These are phyloP conservation scores for Candida tunisiensis DNA, from an alignment of 1,139 yeast species.

Conservation along the genomic window DNA sequence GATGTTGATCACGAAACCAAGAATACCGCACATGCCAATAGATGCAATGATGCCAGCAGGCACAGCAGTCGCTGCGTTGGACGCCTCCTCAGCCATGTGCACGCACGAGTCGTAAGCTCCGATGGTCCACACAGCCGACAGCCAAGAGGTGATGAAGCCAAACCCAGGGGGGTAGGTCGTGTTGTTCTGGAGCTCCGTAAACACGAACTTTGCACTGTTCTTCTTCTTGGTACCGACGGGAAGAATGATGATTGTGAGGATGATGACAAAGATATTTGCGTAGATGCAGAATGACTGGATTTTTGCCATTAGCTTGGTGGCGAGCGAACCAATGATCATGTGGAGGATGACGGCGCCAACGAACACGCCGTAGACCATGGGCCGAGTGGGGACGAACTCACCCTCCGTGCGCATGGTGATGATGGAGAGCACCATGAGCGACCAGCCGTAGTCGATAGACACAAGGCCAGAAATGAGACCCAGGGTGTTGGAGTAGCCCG, in stretches of 20 bases:
- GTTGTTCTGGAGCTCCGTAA: conserved; percentile 34
- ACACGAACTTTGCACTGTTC: conserved; percentile 26
- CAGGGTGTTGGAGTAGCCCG: conserved; percentile 42
- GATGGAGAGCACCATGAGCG: conserved; percentile 34
- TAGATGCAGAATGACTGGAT: conserved; percentile 44
- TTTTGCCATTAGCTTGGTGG: conserved; percentile 35
- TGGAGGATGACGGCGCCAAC: conserved; percentile 33
- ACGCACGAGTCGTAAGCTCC: conserved; percentile 58
- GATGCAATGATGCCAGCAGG: conserved; percentile 47
- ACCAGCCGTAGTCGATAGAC: conserved; percentile 42
- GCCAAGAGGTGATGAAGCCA: conserved; percentile 42
- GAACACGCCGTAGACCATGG: conserved; percentile 36
- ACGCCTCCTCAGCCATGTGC: conserved; percentile 54
- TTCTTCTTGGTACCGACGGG: conserved; percentile 23
- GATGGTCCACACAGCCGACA: conserved; percentile 62
- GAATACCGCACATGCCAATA: conserved; percentile 38
- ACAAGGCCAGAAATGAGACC: conserved; percentile 42
- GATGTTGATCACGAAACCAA: conserved; percentile 36
- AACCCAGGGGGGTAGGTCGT: conserved; percentile 53
- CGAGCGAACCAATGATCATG: conserved; percentile 28
- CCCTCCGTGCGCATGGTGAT: conserved; percentile 34
- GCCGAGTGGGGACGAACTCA: conserved; percentile 28
- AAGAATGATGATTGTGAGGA: conserved; percentile 46
- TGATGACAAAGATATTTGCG: conserved; percentile 37
- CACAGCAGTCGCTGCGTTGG: conserved; percentile 46